Conservation (phyloP, 805 yeast species). For the Maudiozyma bulderi region DNA sequence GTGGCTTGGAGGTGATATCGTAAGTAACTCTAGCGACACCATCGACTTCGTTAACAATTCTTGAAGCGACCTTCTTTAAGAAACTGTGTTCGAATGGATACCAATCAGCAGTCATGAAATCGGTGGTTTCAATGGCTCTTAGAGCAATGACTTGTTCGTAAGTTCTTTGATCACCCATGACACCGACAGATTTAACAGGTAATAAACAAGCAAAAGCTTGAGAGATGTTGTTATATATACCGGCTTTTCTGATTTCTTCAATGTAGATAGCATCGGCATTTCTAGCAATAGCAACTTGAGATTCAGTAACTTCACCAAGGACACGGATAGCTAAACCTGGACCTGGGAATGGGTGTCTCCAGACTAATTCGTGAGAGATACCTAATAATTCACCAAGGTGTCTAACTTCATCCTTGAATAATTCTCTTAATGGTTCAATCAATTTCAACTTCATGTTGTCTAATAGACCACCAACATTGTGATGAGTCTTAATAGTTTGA, state of each 20-base stretch:
- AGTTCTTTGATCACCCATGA: constrained; percentile 98
- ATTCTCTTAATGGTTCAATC: constrained; percentile 96
- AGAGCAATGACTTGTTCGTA: constrained; percentile 98
- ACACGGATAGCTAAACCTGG: constrained; percentile 99
- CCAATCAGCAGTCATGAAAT: constrained; percentile 99
- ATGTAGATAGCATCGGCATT: constrained; percentile 94
- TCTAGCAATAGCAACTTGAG: constrained; percentile 92
- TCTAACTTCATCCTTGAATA: constrained; percentile 98
- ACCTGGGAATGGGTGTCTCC: constrained; percentile 99
- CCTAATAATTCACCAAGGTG: constrained; percentile 90
- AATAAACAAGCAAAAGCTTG: constrained; percentile 96
- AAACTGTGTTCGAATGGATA: constrained; percentile 83
- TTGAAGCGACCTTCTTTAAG: constrained; percentile 84
- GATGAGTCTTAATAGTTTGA: constrained; percentile 98
- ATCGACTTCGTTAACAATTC: constrained; percentile 96
- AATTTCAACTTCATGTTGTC: constrained; percentile 97
- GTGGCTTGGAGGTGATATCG: constrained; percentile 98
- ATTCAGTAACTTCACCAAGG: constrained; percentile 89
- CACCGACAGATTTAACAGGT: constrained; percentile 98
- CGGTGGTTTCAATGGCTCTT: constrained; percentile 95
- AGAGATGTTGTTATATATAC: constrained; percentile 83
- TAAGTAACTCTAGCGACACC: constrained; percentile 99
- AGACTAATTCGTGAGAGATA: constrained; percentile 91
- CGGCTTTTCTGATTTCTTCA: constrained; percentile 90
- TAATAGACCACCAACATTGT: constrained; percentile 95